These are phyloP conservation scores for Pseudopithomyces chartarum DNA, from an alignment of 2,329 filamentous ascomycete species.

Conservation along the genomic window DNA sequence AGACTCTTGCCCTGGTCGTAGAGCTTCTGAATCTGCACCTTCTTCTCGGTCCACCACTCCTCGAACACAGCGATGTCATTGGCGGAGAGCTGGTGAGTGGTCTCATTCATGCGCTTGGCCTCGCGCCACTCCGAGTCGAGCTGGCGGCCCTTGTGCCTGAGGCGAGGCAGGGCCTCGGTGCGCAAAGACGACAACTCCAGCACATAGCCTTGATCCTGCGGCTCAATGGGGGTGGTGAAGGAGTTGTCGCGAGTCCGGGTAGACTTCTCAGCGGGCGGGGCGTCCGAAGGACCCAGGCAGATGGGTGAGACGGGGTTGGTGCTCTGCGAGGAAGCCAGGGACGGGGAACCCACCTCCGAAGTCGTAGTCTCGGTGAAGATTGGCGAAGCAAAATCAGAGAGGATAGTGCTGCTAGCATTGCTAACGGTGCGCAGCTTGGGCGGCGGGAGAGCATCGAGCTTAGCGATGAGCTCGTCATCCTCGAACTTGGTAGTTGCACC, in stretches of 20 bases:
- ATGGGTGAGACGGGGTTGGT: constrained; percentile 35
- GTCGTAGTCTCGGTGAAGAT: constrained; percentile 27
- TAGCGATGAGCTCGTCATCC: constrained; percentile 27
- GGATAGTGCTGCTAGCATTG: constrained; percentile 36
- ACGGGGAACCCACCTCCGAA: constrained; percentile 27
- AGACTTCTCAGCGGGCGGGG: constrained; percentile 15
- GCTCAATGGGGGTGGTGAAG: constrained; percentile 41
- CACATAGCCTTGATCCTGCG: constrained; percentile 40
- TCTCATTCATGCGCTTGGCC: constrained; percentile 25
- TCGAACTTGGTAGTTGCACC: constrained; percentile 21
- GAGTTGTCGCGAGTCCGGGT: constrained; percentile 33
- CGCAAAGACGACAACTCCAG: constrained; percentile 46
- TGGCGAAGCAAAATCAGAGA: constrained; percentile 32
- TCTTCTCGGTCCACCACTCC: constrained; percentile 47
- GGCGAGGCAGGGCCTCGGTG: constrained; percentile 47
- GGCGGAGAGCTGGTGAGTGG: constrained; percentile 10
- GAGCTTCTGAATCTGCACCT: constrained; percentile 36
- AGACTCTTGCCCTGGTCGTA: constrained; percentile 37
- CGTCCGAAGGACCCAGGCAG: constrained; percentile 30
- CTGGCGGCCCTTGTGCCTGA: constrained; percentile 46
- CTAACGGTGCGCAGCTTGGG: constrained; percentile 32
- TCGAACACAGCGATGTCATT: constrained; percentile 41
- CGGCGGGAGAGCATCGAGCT: constrained; percentile 31
- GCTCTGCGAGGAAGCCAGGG: constrained; percentile 27
- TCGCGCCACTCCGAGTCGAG: constrained; percentile 43